Evolutionary conservation across 2,329 filamentous ascomycete genomes (phyloP).

Genomic region (Phialophora verrucosa): DNA sequence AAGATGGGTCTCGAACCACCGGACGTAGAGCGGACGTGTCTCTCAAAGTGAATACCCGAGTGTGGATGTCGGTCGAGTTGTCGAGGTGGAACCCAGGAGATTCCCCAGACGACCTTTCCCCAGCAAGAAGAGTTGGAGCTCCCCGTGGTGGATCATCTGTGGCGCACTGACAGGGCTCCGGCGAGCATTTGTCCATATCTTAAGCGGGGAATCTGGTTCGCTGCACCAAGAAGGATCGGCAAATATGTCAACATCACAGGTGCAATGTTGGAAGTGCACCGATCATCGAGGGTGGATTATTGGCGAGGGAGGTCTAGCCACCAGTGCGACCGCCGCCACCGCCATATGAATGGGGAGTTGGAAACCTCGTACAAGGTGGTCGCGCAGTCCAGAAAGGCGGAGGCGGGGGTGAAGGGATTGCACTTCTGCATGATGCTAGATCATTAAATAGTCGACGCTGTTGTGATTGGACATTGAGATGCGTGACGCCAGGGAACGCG

Average conservation of each 20-base stretch:
- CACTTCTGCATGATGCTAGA: background rate
- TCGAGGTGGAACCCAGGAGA: slow-evolving; percentile 17
- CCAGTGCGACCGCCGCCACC: background rate
- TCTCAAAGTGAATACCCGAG: background rate
- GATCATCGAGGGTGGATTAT: background rate
- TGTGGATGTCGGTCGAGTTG: background rate
- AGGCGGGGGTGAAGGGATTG: slow-evolving; percentile 10
- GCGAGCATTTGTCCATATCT: background rate
- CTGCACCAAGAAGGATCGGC: background rate
- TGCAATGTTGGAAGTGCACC: background rate
- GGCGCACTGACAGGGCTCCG: background rate
- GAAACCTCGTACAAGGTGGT: background rate
- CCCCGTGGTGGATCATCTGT: slow-evolving; percentile 3
- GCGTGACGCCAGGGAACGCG: slow-evolving; percentile 1
- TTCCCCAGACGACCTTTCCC: slow-evolving; percentile 21
- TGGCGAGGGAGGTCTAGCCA: background rate
- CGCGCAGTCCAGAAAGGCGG: background rate
- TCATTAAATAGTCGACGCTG: background rate
- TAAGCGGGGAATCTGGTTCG: background rate
- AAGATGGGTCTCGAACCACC: slow-evolving; percentile 8
- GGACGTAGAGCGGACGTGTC: background rate
- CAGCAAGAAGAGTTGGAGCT: slow-evolving; percentile 3
- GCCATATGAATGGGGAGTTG: background rate
- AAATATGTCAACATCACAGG: background rate
- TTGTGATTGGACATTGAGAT: slow-evolving; percentile 20